phyloP scores from a whole-genome alignment of 2,329 filamentous ascomycete genomes.

The Calonectria leucothoes region DNA sequence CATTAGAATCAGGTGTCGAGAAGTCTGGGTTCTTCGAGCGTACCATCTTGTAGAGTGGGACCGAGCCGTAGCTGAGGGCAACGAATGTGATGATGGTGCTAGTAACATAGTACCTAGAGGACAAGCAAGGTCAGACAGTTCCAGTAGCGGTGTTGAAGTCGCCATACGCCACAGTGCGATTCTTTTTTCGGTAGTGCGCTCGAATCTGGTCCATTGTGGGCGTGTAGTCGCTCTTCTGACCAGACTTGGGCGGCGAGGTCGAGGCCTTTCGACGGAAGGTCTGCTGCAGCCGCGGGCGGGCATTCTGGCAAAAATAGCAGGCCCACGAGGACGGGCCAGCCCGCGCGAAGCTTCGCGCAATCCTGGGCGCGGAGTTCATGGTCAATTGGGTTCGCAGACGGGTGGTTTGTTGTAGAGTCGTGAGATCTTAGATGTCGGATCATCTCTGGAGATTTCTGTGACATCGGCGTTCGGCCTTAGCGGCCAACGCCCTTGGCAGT shows the following conservation, averaged over 20 bases:
- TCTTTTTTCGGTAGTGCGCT: constrained; percentile 74
- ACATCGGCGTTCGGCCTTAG: constrained; percentile 39
- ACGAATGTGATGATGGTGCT: constrained; percentile 84
- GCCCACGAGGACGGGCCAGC: constrained; percentile 46
- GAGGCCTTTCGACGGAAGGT: constrained; percentile 47
- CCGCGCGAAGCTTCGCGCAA: constrained; percentile 46
- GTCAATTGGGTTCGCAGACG: constrained; percentile 32
- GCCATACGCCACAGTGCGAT: constrained; percentile 66
- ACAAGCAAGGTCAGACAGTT: constrained; percentile 30
- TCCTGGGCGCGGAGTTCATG: constrained; percentile 55
- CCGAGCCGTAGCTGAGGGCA: constrained; percentile 83
- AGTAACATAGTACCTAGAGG: constrained; percentile 75
- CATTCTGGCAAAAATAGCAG: constrained; percentile 52
- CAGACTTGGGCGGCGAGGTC: constrained; percentile 40
- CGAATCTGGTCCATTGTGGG: constrained; percentile 72
- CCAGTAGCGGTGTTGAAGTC: not conserved
- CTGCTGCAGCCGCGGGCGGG: constrained; percentile 43
- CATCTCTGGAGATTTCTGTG: constrained; percentile 41
- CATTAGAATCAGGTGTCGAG: not conserved
- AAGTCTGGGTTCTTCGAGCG: constrained; percentile 12
- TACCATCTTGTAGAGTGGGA: constrained; percentile 90
- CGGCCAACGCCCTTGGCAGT: constrained; percentile 22
- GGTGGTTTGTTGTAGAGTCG: constrained; percentile 22
- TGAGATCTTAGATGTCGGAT: constrained; percentile 32
- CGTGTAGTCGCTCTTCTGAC: constrained; percentile 39